Evolutionary conservation across 1,139 yeast genomes (phyloP), one percentile per base, ranked within the genome.

Genomic region (Blastobotrys raffinosifermentans): DNA sequence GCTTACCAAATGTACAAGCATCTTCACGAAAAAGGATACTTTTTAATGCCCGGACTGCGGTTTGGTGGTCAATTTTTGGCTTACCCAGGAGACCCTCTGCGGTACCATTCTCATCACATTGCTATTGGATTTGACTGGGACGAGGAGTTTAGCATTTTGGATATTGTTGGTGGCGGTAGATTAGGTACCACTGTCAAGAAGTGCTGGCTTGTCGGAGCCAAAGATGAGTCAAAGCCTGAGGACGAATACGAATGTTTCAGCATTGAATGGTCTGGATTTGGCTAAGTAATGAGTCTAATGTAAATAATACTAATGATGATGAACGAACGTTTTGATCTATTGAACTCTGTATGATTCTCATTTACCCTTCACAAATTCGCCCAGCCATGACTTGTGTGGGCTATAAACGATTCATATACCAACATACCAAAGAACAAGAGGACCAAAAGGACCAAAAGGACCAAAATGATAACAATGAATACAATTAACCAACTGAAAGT

Each of bases 111-210:
- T 2, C 96, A 89, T 58, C 71, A 80, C 44, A 79, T 85, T 5
- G 83, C 85, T 1, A 75, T 76, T 37, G 70, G 78, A 1, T 54
- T 66, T 2, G 72, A 67, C 20, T 68, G 69, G 44, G 64, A 71
- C 26, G 74, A 75, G 44, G 69, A 72, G 49, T 65, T 83, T 37
- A 69, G 70, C 4, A 47, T 80, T 23, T 51, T 72, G 39, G 78
- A 77, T 38, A 41, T 52, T 20, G 77, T 86, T 0, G 79, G 81
- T 18, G 87, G 94, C 17, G 96, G 97, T 0, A 67, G 98, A 46
- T 63, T 91, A 39, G 96, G 96, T 1, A 87, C 97, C 0, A 81
- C 93, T 1, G 97, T 91, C 8, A 89, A 91, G 58, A 91, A 91
- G 58, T 69, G 82, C 26, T 83, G 87, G 83, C 73, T 84, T 7